Base-by-base conservation (phyloP, 148 eudicot species). In the Camellia japonica region DNA sequence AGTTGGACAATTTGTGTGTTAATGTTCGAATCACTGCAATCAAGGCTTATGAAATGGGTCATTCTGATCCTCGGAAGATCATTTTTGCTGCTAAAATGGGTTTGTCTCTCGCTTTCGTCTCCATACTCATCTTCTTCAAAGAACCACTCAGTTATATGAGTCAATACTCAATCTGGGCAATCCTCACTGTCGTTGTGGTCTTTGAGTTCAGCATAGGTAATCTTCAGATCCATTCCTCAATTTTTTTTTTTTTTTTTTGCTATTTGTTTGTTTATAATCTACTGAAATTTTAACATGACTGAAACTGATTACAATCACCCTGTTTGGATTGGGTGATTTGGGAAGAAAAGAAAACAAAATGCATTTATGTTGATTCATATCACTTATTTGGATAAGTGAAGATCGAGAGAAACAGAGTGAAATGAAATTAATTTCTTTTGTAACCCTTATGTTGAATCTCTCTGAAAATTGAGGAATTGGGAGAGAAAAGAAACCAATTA, bases 151-250 rank as follows among this genome's bases (percentile, higher is more conserved):
- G 47, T 47, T 83, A 73, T 15, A 84, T 91, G 0, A 68, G 84
- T 46, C 73, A 82, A 6, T 85, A 84, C 81, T 89, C 94, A 13
- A 82, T 89, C 75, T 91, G 94, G 94, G 92, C 90, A 9, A 82
- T 90, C 54, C 89, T 90, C 44, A 90, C 93, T 6, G 93, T 90
- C 38, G 89, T 90, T 4, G 91, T 90, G 12, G 90, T 90, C 10
- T 90, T 90, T 20, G 93, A 90, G 80, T 90, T 88, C 80, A 91
- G 90, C 89, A 83, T 91, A 78, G 94, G 94, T 89, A 30, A 81
- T 7, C 47, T 3, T 73, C 5, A 0, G 3, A 30, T 18, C 42
- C 63, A 1, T n/a, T n/a, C 13, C 12, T 18, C 14, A 23, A 20
- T n/a, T 79, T 44, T 71, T 23, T 41, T 30, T 42, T 30, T 42